Percentiles rank a stretch among this genome's conserved stretches.
These are phyloP conservation scores for Leucosporidium creatinivorum DNA, from an alignment of 768 basidiomycete species.

Conservation along the genomic window DNA sequence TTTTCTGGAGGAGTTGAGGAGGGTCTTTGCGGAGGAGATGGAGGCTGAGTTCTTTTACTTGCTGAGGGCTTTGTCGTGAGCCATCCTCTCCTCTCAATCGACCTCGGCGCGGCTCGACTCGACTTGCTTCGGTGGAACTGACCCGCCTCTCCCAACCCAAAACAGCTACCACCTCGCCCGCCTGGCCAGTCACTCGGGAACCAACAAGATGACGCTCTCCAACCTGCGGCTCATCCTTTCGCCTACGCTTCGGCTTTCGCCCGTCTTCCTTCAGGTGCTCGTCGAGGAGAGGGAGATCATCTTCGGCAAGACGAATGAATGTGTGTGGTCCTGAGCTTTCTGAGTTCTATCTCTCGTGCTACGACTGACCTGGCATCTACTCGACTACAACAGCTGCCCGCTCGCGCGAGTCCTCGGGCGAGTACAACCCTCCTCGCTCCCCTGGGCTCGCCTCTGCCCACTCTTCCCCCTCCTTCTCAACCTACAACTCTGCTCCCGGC, in stretches of 20 bases:
- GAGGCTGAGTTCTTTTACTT: slow-evolving; percentile 29
- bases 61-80: slow-evolving; percentile 25
- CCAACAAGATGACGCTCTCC: slow-evolving; percentile 35
- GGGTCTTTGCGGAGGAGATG: slow-evolving; percentile 15
- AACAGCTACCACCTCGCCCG: slow-evolving; percentile 29
- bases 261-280: slow-evolving; percentile 30
- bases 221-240: slow-evolving; percentile 35
- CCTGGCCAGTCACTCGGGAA: slow-evolving; percentile 11
- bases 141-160: background rate
- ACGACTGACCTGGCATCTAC: background rate
- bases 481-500: background rate
- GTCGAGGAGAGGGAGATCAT: slow-evolving; percentile 33
- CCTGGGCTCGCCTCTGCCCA: no score
- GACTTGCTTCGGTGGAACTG: background rate
- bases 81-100: background rate
- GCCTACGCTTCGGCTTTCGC: slow-evolving; percentile 34
- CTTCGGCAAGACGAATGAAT: slow-evolving; percentile 20
- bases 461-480: no score
- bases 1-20: slow-evolving; percentile 8
- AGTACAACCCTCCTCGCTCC: background rate
- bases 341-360: background rate
- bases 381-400: background rate
- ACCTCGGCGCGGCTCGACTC: no score
- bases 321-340: background rate
- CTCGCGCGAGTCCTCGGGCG: background rate